Base-by-base conservation (phyloP, 805 yeast genomes). In the Saccharomyces jurei region DNA sequence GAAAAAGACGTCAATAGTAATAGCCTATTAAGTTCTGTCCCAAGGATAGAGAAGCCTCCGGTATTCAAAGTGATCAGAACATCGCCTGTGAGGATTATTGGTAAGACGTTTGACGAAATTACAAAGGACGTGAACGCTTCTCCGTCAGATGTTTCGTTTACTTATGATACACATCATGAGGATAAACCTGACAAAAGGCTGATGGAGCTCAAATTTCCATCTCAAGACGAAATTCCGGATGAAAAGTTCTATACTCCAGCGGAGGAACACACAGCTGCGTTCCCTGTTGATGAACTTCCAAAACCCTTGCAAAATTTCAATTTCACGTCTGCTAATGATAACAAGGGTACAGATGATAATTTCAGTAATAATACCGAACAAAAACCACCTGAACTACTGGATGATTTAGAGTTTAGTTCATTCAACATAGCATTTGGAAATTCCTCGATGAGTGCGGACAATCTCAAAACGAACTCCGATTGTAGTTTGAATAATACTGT, bases 321-420 rank as follows among this genome's bases (percentile, higher is more conserved):
- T 10, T 11, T 36, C 17, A 17, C 44, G 9, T 6, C 22, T 17
- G 8, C 13, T 8, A 36, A 36, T 8, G 17, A 36, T 36, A 36
- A 36, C 22, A 36, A 36, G 25, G 30, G 41, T 13, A 21, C 50
- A 3, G 54, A 50, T 25, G 47, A 41, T 26, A 32, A 52, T 29
- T 41, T 31, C 2, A 30, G 31, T 6, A 29, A 36, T 4, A 14
- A 36, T 30, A 31, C 46, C 10, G 53, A 46, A 14, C 17, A 48
- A 17, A 46, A 2, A 4, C n/a, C 25, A 30, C 28, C 41, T 11
- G 53, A 56, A 9, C 30, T 62, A 4, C 49, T 66, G 9, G 70
- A 64, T 21, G 71, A 68, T 31, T 50, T 67, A 22, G 70, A 69
- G 13, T 69, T 69, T 48, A 66, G 71, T 52, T 64, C 70, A 10